Evolutionary conservation across 1,284 basidiomycete species (phyloP), one percentile per base, ranked within the genome.

Genomic region (Volvariella surrecta): DNA sequence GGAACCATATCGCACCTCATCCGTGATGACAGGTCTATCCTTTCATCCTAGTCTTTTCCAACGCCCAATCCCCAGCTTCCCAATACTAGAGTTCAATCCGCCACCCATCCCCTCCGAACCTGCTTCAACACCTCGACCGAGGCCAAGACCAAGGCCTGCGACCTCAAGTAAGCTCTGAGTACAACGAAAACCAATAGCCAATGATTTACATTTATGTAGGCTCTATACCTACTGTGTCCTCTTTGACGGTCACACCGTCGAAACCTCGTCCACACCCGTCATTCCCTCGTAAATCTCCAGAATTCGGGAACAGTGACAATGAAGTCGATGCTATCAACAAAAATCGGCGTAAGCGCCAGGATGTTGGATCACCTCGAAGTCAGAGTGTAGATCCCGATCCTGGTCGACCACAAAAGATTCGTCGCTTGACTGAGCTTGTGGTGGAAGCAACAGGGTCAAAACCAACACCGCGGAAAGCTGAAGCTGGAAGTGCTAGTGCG

Each of bases 61-160:
- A 4, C 9, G 16, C 10, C 11, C 39, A 30, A 4, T 9, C 24
- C 24, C 44, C 41, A 21, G 10, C 10, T 18, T 40, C 44, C 15
- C 37, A 40, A 9, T 66, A 65, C 1, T 68, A 65, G 8, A 63
- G 67, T 24, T 68, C 65, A 4, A 66, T 68, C 43, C 66, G 65
- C 24, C 24, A 28, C 6, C 24, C 24, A 28, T 28, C 11, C 24
- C 24, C 11, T 11, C 24, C 11, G 24, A 6, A 6, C 24, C 24
- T 28, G 6, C 24, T 11, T 28, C 24, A 28, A 28, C 24, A 6
- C 24, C 24, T 11, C 24, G 24, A 28, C 24, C 24, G 6, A 28
- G 11, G 11, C 24, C 24, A 28, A 28, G 11, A 28, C 24, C 24
- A 28, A 28, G 24, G 11, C 24, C 24, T 28, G 24, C 24, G 34